Evolutionary conservation across 2,329 filamentous ascomycete species (phyloP), one percentile per base, ranked within the genome.

Genomic region (Didymosphaeria variabile): DNA sequence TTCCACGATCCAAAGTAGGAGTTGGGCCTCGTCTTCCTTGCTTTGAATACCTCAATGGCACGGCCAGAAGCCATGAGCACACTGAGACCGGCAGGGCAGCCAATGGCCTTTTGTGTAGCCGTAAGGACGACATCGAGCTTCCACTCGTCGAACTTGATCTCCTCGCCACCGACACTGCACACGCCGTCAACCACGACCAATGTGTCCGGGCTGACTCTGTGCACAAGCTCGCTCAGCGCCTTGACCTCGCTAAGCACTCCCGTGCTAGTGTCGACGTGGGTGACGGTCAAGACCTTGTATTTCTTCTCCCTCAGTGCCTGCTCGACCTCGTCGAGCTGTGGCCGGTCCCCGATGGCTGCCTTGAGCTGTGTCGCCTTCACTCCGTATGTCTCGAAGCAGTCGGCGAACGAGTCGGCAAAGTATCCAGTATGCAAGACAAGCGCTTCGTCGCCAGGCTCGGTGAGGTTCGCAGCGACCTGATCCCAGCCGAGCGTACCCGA

Each of bases 401-500:
- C 90, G 68, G 92, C 92, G 76, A 99, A 97, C 60, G 90, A 93
- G 79, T 98, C 94, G 69, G 91, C 94, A 76, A 99, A 99, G 86
- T 99, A 99, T 67, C 95, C 95, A 45, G 93, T 96, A 83, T 97
- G 94, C 19, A 99, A 87, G 57, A 99, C 94, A 44, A 99, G 86
- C 26, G 91, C 95, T 61, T 97, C 88, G 75, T 99, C 95, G 62
- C 92, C 94, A 54, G 89, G 86, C 83, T 99, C 94, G 63, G 92
- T 86, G 65, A 99, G 83, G 83, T 98, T 99, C 71, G 93, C 90
- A n/a, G 93, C 91, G 49, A 98, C 93, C 61, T 98, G 83, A 77
- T 99, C 95, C 95, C 95, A 99, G 63, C 95, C 95, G 8, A 99
- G 86, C 21, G 95, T 99, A 60, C 95, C 95, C 56, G 94, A 97